Base-by-base conservation (phyloP, 2,329 filamentous ascomycete species). In the Fusarium nisikadoi region DNA sequence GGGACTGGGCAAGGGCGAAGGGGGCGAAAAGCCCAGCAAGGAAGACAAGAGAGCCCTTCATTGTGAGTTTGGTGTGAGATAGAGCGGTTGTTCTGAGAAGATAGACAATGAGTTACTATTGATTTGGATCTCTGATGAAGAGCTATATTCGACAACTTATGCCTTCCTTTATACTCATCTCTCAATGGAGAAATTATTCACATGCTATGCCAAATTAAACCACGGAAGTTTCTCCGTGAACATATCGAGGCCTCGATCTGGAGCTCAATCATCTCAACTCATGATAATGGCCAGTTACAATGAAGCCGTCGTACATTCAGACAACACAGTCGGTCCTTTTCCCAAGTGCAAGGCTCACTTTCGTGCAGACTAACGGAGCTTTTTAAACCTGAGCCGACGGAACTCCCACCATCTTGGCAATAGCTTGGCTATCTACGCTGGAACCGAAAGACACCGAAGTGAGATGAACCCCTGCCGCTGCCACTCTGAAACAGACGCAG, bases 211-310 rank as follows among this genome's bases (percentile, higher is more conserved):
- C 63, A 1, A 43, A 66, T 59, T 29, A 4, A 66, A 50, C 39
- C 7, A 66, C 63, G 61, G 63, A 66, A 66, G 39, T 8, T 16
- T 38, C 61, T 66, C 63, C 61, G 63, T 35, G n/a, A n/a, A 55
- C 46, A 38, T 17, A 25, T 43, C 20, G 5, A 53, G 36, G 31
- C 29, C 16, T 36, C 19, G 11, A 58, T 38, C 19, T 65, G 42
- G 62, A 27, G 31, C 27, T 46, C 25, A 36, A 35, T 49, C 20
- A 50, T n/a, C 27, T 55, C 17, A 54, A 27, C 25, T 29, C 33
- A 43, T 6, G 39, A 17, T 8, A 35, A 41, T 64, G 46, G 59
- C 58, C 38, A 54, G 35, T 56, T 56, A 47, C 43, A 17, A 43
- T 20, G 33, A 41, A 20, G 14, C 46, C n/a, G 20, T 54, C 46